Conservation (phyloP, 192 early-diverging fungal genomes). For the Coemansia sp. region DNA sequence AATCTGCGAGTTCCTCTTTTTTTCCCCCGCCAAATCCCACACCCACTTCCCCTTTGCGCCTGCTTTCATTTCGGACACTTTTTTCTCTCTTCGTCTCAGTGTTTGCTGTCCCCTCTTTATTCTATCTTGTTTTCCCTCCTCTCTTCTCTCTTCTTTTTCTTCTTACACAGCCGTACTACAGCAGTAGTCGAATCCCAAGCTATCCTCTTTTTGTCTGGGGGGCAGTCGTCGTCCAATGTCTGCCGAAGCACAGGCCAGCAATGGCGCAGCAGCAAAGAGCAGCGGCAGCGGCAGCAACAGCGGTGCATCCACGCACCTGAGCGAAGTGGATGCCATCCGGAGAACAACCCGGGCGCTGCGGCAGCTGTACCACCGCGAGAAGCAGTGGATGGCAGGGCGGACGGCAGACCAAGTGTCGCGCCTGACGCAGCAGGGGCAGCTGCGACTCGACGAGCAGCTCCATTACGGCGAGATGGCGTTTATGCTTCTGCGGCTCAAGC, state of each 20-base stretch:
- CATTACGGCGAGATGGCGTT: slow-evolving; percentile 51
- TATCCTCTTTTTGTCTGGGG: no score
- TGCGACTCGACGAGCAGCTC: slow-evolving; percentile 38
- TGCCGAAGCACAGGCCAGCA: background rate
- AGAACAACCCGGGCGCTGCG: slow-evolving; percentile 41
- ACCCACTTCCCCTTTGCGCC: no score
- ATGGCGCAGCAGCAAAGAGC: background rate
- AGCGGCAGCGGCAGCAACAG: background rate
- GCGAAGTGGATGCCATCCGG: slow-evolving; percentile 30
- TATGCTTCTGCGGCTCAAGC: slow-evolving; percentile 43
- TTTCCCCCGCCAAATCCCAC: no score
- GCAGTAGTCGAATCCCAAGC: no score
- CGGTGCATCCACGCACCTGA: background rate
- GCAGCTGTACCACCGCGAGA: slow-evolving; percentile 44
- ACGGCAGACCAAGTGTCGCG: slow-evolving; percentile 20
- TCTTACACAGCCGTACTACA: no score
- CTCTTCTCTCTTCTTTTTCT: no score
- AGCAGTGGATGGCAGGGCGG: slow-evolving; percentile 29
- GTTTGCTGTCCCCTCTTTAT: no score
- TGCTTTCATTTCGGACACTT: no score
- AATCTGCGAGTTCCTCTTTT: no score
- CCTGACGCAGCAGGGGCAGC: slow-evolving; percentile 42
- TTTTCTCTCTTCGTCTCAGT: no score
- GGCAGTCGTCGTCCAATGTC: no score
- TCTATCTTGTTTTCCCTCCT: no score